Evolutionary conservation across 2,329 filamentous ascomycete genomes (phyloP).

Genomic region (Emergomyces africanus): DNA sequence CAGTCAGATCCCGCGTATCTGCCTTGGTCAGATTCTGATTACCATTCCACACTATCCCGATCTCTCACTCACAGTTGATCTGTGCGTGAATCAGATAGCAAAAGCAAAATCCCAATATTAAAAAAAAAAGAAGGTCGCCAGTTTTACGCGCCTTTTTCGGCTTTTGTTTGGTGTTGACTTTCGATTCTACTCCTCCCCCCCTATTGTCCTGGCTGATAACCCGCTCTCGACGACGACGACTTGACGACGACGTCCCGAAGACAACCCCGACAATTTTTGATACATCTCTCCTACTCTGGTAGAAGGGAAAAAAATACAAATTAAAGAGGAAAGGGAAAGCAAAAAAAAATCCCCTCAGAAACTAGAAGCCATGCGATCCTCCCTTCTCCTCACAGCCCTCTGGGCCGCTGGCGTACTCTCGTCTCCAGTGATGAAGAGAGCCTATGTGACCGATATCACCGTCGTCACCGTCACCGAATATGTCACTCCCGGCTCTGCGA

Average conservation of each 20-base stretch:
- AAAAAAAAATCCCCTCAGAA: neutral
- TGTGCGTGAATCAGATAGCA: conserved; percentile 11
- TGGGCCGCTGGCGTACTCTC: conserved; percentile 24
- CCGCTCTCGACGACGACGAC: neutral
- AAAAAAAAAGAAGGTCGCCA: conserved; percentile 3
- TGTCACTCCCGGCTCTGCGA: conserved; percentile 14
- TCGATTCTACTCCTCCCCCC: neutral
- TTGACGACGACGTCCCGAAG: neutral
- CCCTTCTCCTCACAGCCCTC: conserved; percentile 23
- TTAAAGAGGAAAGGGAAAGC: neutral
- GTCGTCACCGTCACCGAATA: conserved; percentile 26
- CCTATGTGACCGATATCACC: conserved; percentile 25
- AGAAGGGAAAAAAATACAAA: neutral
- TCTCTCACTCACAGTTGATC: conserved; percentile 18
- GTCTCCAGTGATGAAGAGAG: conserved; percentile 23
- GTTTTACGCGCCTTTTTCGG: neutral
- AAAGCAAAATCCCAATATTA: neutral
- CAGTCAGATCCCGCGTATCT: conserved; percentile 6
- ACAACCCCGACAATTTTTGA: neutral
- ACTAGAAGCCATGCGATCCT: conserved; percentile 19
- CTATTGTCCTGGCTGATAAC: neutral
- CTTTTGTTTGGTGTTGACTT: neutral
- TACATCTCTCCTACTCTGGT: neutral
- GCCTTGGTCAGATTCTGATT: conserved; percentile 26
- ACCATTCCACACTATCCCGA: neutral